phyloP scores from a whole-genome alignment of 805 yeast species.

The Naumovozyma baii region DNA sequence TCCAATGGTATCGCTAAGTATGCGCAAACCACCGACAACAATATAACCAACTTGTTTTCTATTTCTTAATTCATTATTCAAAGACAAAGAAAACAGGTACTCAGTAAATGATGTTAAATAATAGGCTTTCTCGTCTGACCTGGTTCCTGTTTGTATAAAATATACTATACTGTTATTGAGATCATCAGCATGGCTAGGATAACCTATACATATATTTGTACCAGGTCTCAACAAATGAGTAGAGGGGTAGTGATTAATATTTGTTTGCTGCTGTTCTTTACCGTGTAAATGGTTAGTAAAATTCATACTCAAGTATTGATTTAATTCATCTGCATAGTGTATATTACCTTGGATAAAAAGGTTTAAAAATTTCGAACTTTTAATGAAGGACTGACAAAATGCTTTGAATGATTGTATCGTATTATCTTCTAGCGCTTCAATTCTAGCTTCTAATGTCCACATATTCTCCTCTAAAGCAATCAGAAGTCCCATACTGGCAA shows the following conservation, averaged over 20 bases:
- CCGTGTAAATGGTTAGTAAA: slow-evolving; percentile 23
- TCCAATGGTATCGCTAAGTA: slow-evolving; percentile 45
- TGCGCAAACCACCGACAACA: slow-evolving; percentile 47
- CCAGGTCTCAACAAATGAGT: slow-evolving; percentile 34
- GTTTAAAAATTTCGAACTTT: slow-evolving; percentile 29
- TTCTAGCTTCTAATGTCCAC: slow-evolving; percentile 46
- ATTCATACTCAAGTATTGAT: slow-evolving; percentile 17
- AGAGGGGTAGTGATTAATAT: slow-evolving; percentile 15
- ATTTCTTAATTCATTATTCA: slow-evolving; percentile 41
- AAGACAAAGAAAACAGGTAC: slow-evolving; percentile 36
- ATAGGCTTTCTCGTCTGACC: slow-evolving; percentile 29
- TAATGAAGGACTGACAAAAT: slow-evolving; percentile 26
- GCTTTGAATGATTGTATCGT: slow-evolving; percentile 30
- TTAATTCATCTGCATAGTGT: slow-evolving; percentile 17
- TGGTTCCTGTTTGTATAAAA: slow-evolving; percentile 48
- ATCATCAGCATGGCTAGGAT: slow-evolving; percentile 35
- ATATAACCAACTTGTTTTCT: slow-evolving; percentile 55
- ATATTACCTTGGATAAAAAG: slow-evolving; percentile 46
- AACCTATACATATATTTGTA: slow-evolving; percentile 28
- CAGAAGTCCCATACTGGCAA: slow-evolving; percentile 42
- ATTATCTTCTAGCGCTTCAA: slow-evolving; percentile 45
- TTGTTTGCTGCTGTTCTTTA: neutral
- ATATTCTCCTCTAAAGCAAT: slow-evolving; percentile 47
- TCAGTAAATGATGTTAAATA: slow-evolving; percentile 40
- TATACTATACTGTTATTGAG: slow-evolving; percentile 43